Evolutionary conservation across 176 grass and related monocot species (phyloP).

Genomic region (Aechmea fasciata): DNA sequence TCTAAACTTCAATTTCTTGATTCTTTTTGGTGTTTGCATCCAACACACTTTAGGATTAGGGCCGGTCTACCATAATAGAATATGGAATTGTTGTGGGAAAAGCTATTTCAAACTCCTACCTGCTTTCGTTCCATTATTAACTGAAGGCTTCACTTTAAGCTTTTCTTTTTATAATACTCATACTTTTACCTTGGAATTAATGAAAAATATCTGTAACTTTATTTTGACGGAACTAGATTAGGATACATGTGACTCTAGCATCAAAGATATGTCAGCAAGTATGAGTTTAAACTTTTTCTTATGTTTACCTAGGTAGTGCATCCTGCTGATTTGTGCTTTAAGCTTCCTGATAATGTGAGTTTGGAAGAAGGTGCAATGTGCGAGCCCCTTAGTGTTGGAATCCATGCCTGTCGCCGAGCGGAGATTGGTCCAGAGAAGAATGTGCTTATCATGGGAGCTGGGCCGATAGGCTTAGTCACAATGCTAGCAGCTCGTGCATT

Average conservation of each 20-base stretch:
- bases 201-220: not conserved
- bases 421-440: constrained; percentile 53
- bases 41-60: no score
- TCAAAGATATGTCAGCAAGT: not conserved
- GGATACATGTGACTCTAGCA: not conserved
- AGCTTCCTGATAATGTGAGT: constrained; percentile 63
- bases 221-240: not conserved
- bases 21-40: no score
- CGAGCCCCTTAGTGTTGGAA: constrained; percentile 89
- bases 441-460: constrained; percentile 71
- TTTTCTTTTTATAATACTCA: not conserved
- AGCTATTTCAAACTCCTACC: not conserved
- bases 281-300: not conserved
- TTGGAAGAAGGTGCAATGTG: constrained; percentile 97
- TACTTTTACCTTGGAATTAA: not conserved
- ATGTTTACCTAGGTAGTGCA: constrained; percentile 44
- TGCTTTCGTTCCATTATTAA: not conserved
- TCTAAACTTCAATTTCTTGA: no score
- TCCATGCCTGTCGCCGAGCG: constrained; percentile 78
- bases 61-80: no score
- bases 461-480: constrained; percentile 65
- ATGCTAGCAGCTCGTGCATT: constrained; percentile 69
- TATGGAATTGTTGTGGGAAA: not conserved
- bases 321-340: constrained; percentile 83
- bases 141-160: not conserved